Base-by-base conservation (phyloP, 768 basidiomycete species). In the Kwoniella mangroviensis region DNA sequence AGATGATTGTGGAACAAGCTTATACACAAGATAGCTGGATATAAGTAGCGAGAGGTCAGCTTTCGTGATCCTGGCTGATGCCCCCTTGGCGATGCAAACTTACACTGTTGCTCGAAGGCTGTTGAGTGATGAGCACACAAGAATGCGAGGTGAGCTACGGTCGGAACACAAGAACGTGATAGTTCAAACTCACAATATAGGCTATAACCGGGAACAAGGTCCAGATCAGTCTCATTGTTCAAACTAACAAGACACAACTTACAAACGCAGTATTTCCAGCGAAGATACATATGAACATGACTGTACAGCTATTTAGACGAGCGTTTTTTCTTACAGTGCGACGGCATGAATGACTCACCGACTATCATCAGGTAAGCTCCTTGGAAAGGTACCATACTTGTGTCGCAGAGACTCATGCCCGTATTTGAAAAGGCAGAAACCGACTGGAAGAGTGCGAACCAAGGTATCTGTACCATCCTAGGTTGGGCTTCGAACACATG, bases 251-350 rank as follows among this genome's bases (percentile, higher is more conserved):
- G n/a, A 15, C 4, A 4, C 34, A 34, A 90, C 93, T 86, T 76
- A 96, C 94, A 78, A 93, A 96, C 24, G 88, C 90, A 54, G 94
- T 97, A 79, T 98, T 98, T 11, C 96, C 96, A 59, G 93, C 94
- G 57, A 98, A 82, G 72, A 98, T 91, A 26, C 92, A 84, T 56
- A 94, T 83, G 0, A 89, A 85, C 86, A 94, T 84, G 63, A 83
- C 79, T 75, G 49, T 26, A 34, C n/a, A n/a, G n/a, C n/a, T n/a
- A n/a, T n/a, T n/a, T n/a, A n/a, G n/a, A n/a, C n/a, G n/a, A n/a
- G n/a, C n/a, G n/a, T n/a, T n/a, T n/a, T n/a, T n/a, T n/a, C n/a
- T n/a, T n/a, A n/a, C n/a, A n/a, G n/a, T n/a, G n/a, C n/a, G n/a
- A n/a, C n/a, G n/a, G n/a, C n/a, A n/a, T n/a, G 13, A 40, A 9